These are phyloP conservation scores for Gigaspora rosea DNA, from an alignment of 192 early-diverging fungal species.

Conservation along the genomic window DNA sequence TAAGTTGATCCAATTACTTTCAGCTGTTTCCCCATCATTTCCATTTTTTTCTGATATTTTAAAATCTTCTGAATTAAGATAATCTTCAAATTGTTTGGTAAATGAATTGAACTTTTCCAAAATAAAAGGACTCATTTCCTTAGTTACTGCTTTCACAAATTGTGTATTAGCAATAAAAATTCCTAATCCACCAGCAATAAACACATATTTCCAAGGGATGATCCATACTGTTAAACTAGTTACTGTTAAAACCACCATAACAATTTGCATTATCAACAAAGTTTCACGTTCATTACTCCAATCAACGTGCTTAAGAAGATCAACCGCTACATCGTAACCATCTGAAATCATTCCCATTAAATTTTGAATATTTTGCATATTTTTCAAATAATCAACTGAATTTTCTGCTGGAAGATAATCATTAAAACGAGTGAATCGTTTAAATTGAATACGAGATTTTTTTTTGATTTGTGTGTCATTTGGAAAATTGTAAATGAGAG, in stretches of 20 bases:
- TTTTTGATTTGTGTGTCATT: conserved; percentile 21
- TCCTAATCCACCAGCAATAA: conserved; percentile 49
- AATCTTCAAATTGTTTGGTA: no score
- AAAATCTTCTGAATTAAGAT: no score
- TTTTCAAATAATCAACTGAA: conserved; percentile 65
- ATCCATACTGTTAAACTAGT: conserved; percentile 40
- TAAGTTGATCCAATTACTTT: no score
- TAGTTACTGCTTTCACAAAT: no score
- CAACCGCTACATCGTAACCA: conserved; percentile 48
- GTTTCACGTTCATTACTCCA: conserved; percentile 54
- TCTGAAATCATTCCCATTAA: conserved; percentile 67
- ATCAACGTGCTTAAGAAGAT: conserved; percentile 49
- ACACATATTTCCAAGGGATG: conserved; percentile 51
- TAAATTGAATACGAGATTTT: conserved; percentile 32
- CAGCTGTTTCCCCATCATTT: no score
- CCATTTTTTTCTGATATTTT: no score
- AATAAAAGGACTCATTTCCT: no score
- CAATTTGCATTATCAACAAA: conserved; percentile 46
- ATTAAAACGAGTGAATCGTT: conserved; percentile 11
- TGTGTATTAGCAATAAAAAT: conserved; percentile 9
- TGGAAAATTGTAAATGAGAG: conserved; percentile 31
- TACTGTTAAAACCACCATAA: conserved; percentile 39
- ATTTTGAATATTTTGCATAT: conserved; percentile 76
- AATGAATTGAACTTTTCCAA: no score
- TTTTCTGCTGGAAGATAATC: conserved; percentile 27